Percentiles rank a stretch among this genome's conserved stretches.
Conservation (phyloP, 495 filamentous ascomycete genomes). For the Hypoxylon trugodes region DNA sequence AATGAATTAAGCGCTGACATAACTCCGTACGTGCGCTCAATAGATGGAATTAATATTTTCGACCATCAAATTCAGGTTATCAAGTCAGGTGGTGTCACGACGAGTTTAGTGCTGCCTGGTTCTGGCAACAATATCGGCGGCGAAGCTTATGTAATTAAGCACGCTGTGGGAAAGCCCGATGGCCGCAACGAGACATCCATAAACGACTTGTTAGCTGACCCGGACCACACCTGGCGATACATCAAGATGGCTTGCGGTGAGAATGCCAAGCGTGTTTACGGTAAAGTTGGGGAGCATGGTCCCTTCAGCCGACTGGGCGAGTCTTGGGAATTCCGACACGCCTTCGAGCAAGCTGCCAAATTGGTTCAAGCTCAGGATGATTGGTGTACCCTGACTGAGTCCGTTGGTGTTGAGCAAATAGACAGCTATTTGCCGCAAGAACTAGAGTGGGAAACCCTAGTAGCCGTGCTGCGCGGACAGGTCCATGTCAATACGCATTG, state of each 20-base stretch:
- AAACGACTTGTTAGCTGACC: constrained; percentile 56
- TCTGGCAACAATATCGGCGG: constrained; percentile 73
- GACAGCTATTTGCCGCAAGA: constrained; percentile 60
- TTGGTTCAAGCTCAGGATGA: constrained; percentile 63
- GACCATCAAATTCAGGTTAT: constrained; percentile 67
- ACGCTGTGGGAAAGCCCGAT: constrained; percentile 56
- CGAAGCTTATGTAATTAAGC: constrained; percentile 71
- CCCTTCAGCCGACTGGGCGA: constrained; percentile 63
- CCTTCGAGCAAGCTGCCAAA: constrained; percentile 64
- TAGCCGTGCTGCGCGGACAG: constrained; percentile 67
- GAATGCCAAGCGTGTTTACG: constrained; percentile 67
- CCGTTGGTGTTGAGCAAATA: constrained; percentile 48
- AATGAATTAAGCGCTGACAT: constrained; percentile 62
- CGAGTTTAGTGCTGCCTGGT: constrained; percentile 70
- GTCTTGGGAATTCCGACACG: constrained; percentile 69
- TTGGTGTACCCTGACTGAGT: constrained; percentile 64
- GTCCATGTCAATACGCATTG: constrained; percentile 71
- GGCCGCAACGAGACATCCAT: constrained; percentile 63
- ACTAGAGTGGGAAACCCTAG: constrained; percentile 64
- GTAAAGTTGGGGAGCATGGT: constrained; percentile 48
- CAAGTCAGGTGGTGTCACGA: constrained; percentile 73
- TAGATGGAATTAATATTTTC: constrained; percentile 59
- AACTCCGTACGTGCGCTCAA: constrained; percentile 66
- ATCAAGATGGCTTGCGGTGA: constrained; percentile 80
- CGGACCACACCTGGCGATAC: constrained; percentile 62